Evolutionary conservation across 1,139 yeast species (phyloP).

Genomic region (Kodamaea fungicola): DNA sequence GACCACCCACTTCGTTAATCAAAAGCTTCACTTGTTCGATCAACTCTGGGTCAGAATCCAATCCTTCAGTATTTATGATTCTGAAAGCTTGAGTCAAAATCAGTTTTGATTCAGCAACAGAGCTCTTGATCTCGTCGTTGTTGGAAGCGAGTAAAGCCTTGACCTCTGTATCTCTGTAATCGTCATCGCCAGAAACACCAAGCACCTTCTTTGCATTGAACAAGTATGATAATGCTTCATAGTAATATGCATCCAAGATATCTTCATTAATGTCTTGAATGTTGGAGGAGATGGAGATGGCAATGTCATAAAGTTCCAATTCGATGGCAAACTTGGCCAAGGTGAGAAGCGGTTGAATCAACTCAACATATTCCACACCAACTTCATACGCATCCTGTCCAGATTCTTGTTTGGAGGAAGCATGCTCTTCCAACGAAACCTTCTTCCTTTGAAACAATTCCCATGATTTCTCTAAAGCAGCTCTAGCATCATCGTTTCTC

Average conservation of each 20-base stretch:
- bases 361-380: conserved; percentile 54
- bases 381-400: conserved; percentile 33
- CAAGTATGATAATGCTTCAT: conserved; percentile 75
- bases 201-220: conserved; percentile 49
- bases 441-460: conserved; percentile 55
- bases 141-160: conserved; percentile 17
- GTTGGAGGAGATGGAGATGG: conserved; percentile 56
- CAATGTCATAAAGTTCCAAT: conserved; percentile 64
- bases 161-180: conserved; percentile 48
- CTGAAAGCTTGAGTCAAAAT: conserved; percentile 57
- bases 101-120: conserved; percentile 46
- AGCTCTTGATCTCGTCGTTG: conserved; percentile 27
- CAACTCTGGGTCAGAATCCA: conserved; percentile 54
- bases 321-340: conserved; percentile 75
- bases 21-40: conserved; percentile 48
- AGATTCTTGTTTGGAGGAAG: conserved; percentile 22
- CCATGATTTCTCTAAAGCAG: conserved; percentile 75
- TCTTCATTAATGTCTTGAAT: conserved; percentile 80
- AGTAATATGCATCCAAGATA: conserved; percentile 72
- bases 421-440: conserved; percentile 44
- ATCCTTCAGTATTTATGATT: conserved; percentile 40
- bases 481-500: conserved; percentile 64
- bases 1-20: conserved; percentile 59
- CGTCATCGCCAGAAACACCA: conserved; percentile 29
- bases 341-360: conserved; percentile 66